These are phyloP conservation scores for Fraxinus americana DNA, from an alignment of 257 asterid species.

Conservation along the genomic window DNA sequence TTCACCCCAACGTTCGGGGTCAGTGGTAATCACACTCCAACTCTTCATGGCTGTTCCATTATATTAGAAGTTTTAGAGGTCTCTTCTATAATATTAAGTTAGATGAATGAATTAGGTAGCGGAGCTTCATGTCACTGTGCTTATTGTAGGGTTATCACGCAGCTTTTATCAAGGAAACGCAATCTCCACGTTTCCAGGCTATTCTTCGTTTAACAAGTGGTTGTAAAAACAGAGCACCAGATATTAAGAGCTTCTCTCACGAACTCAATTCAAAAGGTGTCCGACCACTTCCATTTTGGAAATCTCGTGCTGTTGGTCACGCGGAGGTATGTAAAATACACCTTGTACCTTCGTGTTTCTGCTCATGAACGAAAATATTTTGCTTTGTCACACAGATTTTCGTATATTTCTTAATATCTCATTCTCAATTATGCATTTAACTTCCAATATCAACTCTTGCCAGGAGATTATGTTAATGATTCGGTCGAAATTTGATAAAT, in stretches of 20 bases:
- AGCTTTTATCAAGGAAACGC: conserved; percentile 82
- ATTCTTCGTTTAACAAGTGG: conserved; percentile 86
- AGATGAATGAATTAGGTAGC: conserved; percentile 26
- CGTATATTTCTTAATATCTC: conserved; percentile 26
- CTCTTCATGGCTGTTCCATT: conserved; percentile 5
- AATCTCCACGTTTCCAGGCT: conserved; percentile 96
- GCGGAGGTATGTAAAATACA: conserved; percentile 67
- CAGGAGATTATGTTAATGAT: conserved; percentile 85
- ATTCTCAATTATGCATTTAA: conserved; percentile 14
- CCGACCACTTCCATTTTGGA: conserved; percentile 92
- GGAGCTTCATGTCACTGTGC: conserved; percentile 33
- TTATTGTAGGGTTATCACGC: conserved; percentile 70
- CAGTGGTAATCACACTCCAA: conserved; percentile 53
- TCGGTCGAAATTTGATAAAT: conserved; percentile 73
- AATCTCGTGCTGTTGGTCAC: conserved; percentile 86
- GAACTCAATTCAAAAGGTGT: conserved; percentile 95
- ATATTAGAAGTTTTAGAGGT: conserved; percentile 7
- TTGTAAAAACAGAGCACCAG: conserved; percentile 59
- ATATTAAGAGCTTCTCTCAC: conserved; percentile 92
- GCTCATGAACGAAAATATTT: conserved; percentile 26
- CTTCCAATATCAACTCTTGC: conserved; percentile 23
- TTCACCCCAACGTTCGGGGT: conserved; percentile 50
- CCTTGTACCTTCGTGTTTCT: conserved; percentile 38
- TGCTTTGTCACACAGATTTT: conserved; percentile 18
- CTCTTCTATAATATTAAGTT: conserved; percentile 2